These are phyloP conservation scores for Immersiella caudata DNA, from an alignment of 495 filamentous ascomycete species.

Conservation along the genomic window DNA sequence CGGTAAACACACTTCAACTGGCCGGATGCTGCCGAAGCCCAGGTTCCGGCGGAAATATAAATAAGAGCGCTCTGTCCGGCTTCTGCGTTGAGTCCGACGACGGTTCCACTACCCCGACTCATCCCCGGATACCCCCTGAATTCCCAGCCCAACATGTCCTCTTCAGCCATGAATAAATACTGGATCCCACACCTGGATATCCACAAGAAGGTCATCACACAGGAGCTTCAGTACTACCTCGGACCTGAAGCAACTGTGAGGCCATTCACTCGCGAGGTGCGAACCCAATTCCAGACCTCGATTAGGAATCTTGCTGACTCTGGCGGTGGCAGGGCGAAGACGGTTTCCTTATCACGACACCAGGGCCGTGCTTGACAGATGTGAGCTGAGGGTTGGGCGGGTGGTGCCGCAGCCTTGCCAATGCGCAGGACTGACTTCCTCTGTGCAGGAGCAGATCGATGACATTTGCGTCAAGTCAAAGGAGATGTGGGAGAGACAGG, in stretches of 20 bases:
- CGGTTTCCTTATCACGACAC: constrained; percentile 59
- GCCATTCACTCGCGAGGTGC: constrained; percentile 56
- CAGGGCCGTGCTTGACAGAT: constrained; percentile 56
- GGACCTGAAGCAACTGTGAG: constrained; percentile 57
- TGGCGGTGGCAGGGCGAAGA: constrained; percentile 52
- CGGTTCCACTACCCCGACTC: constrained; percentile 8
- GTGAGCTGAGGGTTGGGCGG: constrained; percentile 40
- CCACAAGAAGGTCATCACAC: constrained; percentile 60
- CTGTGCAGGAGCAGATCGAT: constrained; percentile 57
- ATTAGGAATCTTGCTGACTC: constrained; percentile 34
- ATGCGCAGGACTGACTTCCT: constrained; percentile 35
- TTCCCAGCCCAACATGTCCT: constrained; percentile 36
- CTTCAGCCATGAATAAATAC: constrained; percentile 53
- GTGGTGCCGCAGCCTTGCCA: constrained; percentile 1
- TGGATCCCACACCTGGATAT: constrained; percentile 61
- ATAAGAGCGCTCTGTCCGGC: constrained; percentile 20
- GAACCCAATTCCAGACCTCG: constrained; percentile 21
- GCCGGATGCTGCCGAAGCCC: constrained; percentile 18
- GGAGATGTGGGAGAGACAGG: constrained; percentile 59
- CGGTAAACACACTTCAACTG: constrained; percentile 27
- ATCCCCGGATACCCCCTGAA: constrained; percentile 9
- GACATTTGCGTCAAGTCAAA: constrained; percentile 60
- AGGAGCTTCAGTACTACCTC: constrained; percentile 59
- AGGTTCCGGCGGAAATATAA: constrained; percentile 23
- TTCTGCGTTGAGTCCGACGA: background rate